phyloP scores from a whole-genome alignment of 2,329 filamentous ascomycete species.

The Chrysosphaeria jannelii region DNA sequence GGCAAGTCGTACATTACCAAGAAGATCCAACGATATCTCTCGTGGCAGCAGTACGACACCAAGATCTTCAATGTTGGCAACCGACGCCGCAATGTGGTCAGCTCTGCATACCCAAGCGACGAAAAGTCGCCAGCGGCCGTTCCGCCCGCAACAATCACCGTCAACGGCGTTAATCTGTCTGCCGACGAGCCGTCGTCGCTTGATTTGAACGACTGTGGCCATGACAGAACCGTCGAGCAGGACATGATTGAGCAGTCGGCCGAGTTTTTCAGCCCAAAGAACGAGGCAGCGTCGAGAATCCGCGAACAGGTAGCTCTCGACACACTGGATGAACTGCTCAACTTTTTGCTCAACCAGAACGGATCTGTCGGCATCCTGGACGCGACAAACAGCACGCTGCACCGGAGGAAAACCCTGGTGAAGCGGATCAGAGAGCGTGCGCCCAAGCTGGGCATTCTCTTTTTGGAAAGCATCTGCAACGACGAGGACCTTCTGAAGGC shows the following conservation, averaged over 20 bases:
- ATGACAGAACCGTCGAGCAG: not conserved
- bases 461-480: slow-evolving; percentile 80
- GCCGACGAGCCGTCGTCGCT: slow-evolving; percentile 12
- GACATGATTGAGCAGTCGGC: slow-evolving; percentile 61
- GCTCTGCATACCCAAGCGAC: slow-evolving; percentile 12
- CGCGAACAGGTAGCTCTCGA: slow-evolving; percentile 80
- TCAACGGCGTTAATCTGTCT: slow-evolving; percentile 25
- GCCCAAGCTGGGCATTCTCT: slow-evolving; percentile 69
- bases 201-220: slow-evolving; percentile 8
- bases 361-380: slow-evolving; percentile 88
- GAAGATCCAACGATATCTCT: slow-evolving; percentile 81
- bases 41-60: slow-evolving; percentile 92
- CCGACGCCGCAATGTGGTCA: slow-evolving; percentile 51
- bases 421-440: slow-evolving; percentile 57
- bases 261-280: slow-evolving; percentile 77
- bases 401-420: slow-evolving; percentile 57
- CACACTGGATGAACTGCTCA: slow-evolving; percentile 69
- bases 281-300: slow-evolving; percentile 50
- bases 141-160: slow-evolving; percentile 25
- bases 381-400: slow-evolving; percentile 84
- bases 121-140: no score
- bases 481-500: slow-evolving; percentile 65
- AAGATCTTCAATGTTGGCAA: slow-evolving; percentile 95
- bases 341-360: slow-evolving; percentile 56
- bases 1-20: slow-evolving; percentile 99